Evolutionary conservation across 768 basidiomycete genomes (phyloP).

Genomic region (Inosperma sp.): DNA sequence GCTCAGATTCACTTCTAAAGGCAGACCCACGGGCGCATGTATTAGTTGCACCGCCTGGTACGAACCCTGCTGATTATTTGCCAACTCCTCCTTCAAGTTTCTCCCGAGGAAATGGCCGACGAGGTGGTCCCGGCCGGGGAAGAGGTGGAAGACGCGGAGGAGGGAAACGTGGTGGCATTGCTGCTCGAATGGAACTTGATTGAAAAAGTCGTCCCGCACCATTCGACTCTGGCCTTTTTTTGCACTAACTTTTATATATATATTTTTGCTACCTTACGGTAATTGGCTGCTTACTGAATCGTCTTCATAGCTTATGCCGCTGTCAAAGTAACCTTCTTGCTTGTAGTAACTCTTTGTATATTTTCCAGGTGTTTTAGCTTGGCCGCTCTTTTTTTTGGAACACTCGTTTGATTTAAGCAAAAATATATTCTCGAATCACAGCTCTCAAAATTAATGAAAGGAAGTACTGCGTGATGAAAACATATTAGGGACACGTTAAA

Average conservation of each 20-base stretch:
- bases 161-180: slow-evolving; percentile 34
- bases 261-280: slow-evolving; percentile 16
- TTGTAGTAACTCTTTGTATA: no score
- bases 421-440: no score
- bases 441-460: no score
- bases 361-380: no score
- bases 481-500: no score
- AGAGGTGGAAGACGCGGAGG: slow-evolving; percentile 35
- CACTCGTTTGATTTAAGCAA: no score
- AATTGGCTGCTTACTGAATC: background rate
- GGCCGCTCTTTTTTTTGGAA: no score
- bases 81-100: slow-evolving; percentile 31
- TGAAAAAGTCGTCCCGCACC: slow-evolving; percentile 21
- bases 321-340: no score
- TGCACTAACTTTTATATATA: slow-evolving; percentile 1
- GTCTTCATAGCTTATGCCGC: slow-evolving; percentile 3
- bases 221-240: background rate
- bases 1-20: slow-evolving; percentile 70
- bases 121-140: slow-evolving; percentile 32
- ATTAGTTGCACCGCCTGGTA: slow-evolving; percentile 63
- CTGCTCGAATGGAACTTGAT: slow-evolving; percentile 52
- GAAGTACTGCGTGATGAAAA: no score
- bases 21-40: slow-evolving; percentile 63
- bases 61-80: slow-evolving; percentile 50
- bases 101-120: slow-evolving; percentile 36